Evolutionary conservation across 2,329 filamentous ascomycete species (phyloP).

Genomic region (Colletotrichum scovillei): DNA sequence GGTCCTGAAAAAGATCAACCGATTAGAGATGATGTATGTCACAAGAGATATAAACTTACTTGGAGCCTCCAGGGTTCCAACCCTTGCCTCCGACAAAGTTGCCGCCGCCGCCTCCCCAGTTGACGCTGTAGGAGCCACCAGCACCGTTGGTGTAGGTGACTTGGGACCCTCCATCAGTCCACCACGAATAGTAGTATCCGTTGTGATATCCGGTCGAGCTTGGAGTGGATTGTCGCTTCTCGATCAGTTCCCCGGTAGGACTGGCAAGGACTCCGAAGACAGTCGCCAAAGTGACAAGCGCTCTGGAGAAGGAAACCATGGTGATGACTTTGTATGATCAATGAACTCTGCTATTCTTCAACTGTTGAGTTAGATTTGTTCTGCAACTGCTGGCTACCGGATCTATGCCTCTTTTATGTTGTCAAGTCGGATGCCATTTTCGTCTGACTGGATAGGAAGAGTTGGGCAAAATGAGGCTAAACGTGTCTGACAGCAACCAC

Average conservation of each 20-base stretch:
- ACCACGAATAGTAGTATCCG: slow-evolving; percentile 58
- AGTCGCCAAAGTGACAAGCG: not conserved
- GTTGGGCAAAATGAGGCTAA: not conserved
- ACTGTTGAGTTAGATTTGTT: not conserved
- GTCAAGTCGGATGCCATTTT: not conserved
- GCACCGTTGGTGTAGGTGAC: slow-evolving; percentile 56
- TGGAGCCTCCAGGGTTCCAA: slow-evolving; percentile 62
- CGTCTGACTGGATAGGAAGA: not conserved
- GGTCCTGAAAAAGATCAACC: not conserved
- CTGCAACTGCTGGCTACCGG: not conserved
- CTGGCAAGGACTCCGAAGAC: not conserved
- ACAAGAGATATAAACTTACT: slow-evolving; percentile 34
- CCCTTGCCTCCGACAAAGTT: slow-evolving; percentile 70
- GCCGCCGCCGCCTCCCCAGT: slow-evolving; percentile 55
- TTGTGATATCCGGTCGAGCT: slow-evolving; percentile 43
- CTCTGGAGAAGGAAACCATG: not conserved
- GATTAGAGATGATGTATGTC: not conserved
- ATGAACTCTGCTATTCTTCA: not conserved
- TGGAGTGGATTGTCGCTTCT: slow-evolving; percentile 40
- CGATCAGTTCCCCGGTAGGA: not conserved
- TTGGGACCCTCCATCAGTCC: slow-evolving; percentile 52
- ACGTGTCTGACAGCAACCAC: not conserved
- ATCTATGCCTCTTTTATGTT: not conserved
- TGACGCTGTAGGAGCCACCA: slow-evolving; percentile 55
- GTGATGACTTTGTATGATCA: not conserved